These are phyloP conservation scores for Leptographium galeiforme DNA, from an alignment of 2,329 filamentous ascomycete genomes.

Conservation along the genomic window DNA sequence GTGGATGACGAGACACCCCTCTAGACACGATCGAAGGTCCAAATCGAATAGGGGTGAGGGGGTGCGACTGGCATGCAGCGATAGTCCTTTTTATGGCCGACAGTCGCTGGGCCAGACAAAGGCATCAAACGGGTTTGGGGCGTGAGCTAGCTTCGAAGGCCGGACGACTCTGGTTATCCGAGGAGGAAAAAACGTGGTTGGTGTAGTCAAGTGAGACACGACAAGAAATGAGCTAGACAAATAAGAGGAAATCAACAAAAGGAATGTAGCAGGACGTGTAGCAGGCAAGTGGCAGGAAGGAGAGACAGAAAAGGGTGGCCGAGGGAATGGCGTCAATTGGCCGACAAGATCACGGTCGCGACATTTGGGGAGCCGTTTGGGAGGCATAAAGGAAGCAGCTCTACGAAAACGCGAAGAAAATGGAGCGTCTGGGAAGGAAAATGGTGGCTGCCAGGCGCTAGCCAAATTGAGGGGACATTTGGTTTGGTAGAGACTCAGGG, in stretches of 20 bases:
- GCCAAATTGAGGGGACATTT: conserved; percentile 5
- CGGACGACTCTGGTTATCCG: neutral
- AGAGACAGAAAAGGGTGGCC: neutral
- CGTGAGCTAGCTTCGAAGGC: neutral
- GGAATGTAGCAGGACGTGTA: neutral
- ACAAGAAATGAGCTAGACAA: neutral
- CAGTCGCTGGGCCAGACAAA: neutral
- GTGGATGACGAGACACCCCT: neutral
- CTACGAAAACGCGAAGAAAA: conserved; percentile 1
- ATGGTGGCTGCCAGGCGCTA: conserved; percentile 4
- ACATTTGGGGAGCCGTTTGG: conserved; percentile 3
- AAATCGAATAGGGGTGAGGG: neutral
- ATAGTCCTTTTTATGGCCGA: neutral
- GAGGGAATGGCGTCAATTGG: neutral
- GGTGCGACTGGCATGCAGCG: too few relatives aligned
- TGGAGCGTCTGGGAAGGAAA: neutral
- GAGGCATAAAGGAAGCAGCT: conserved; percentile 4
- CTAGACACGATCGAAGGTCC: neutral
- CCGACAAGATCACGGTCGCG: conserved; percentile 2
- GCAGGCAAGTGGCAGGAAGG: neutral
- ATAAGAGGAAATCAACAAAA: neutral
- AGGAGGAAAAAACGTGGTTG: neutral
- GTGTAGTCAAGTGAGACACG: neutral
- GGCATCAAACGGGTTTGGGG: neutral
- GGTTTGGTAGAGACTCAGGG: conserved; percentile 2